These are phyloP conservation scores for Pseudonitzschia delicatissima DNA, from an alignment of 108 stramenopile genomes.

Conservation along the genomic window DNA sequence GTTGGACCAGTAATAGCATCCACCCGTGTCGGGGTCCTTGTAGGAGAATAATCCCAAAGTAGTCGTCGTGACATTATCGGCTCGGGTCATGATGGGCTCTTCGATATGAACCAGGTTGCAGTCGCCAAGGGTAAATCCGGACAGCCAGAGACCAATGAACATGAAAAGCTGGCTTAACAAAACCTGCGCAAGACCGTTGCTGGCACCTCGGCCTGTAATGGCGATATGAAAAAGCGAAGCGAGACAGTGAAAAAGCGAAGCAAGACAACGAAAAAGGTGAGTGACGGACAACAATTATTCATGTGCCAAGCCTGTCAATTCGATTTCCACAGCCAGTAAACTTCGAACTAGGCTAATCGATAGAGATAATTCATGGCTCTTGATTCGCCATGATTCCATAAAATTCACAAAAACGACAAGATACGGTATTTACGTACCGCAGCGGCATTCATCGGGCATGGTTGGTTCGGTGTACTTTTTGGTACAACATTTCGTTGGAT, in stretches of 20 bases:
- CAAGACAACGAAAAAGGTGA: background rate
- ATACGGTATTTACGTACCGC: too few species aligned
- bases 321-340: too few species aligned
- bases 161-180: background rate
- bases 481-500: background rate
- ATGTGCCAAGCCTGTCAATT: too few species aligned
- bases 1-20: background rate
- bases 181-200: background rate
- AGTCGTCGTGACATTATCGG: background rate
- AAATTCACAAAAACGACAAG: too few species aligned
- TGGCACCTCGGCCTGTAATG: background rate
- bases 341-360: too few species aligned
- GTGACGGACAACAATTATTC: too few species aligned
- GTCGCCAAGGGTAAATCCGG: background rate
- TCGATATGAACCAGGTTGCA: background rate
- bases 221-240: background rate
- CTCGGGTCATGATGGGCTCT: background rate
- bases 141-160: background rate
- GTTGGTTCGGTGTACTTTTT: background rate
- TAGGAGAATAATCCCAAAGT: background rate
- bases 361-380: too few species aligned
- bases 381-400: too few species aligned
- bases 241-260: background rate
- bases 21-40: background rate
- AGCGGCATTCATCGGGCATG: slow-evolving; percentile 3